These are phyloP conservation scores for Aspergillus heteromorphus DNA, from an alignment of 495 filamentous ascomycete genomes.

Conservation along the genomic window DNA sequence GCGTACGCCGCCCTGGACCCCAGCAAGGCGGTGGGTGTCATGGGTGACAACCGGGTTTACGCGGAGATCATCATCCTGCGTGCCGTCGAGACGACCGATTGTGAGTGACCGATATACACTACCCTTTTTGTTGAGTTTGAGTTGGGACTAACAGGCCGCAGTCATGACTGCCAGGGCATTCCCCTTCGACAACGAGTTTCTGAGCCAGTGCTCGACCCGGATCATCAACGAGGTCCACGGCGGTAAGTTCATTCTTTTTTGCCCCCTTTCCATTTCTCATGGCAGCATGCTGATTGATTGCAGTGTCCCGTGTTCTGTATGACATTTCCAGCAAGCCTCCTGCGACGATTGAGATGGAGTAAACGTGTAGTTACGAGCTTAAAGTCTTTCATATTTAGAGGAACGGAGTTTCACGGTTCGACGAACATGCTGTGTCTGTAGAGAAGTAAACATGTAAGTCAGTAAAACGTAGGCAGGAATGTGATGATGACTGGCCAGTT, in stretches of 20 bases:
- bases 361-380: conserved; percentile 16
- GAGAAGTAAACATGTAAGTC: no score
- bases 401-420: neutral
- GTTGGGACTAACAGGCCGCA: neutral
- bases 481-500: neutral
- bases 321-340: conserved; percentile 76
- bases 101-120: no score
- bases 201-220: conserved; percentile 60
- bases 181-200: conserved; percentile 58
- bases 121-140: no score
- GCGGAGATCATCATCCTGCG: conserved; percentile 57
- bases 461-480: no score
- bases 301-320: conserved; percentile 54
- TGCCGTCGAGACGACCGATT: conserved; percentile 73
- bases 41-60: conserved; percentile 69
- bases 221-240: conserved; percentile 87
- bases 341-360: conserved; percentile 74
- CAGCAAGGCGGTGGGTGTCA: conserved; percentile 68
- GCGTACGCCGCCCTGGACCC: conserved; percentile 78
- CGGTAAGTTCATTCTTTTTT: neutral
- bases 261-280: conserved; percentile 20
- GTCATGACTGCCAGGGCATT: conserved; percentile 77
- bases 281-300: neutral
- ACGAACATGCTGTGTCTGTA: neutral
- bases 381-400: conserved; percentile 1